Percentiles rank a stretch among this genome's conserved stretches.
Conservation (phyloP, 371 early-diverging fungal genomes). For the Massospora cicadina region DNA sequence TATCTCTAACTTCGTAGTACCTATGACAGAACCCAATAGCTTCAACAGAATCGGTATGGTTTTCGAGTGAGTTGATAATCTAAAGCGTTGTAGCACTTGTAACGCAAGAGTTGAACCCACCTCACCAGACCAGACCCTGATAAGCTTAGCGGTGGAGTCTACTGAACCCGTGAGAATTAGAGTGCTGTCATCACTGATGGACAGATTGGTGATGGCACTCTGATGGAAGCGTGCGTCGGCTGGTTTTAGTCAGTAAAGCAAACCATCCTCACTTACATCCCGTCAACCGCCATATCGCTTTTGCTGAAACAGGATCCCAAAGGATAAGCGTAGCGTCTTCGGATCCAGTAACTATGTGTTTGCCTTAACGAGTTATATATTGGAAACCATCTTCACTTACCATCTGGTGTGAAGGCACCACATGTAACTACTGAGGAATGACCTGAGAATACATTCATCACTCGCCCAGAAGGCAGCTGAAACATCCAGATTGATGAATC, state of each 20-base stretch:
- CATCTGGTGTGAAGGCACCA: constrained; percentile 79
- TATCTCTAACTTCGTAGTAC: constrained; percentile 18
- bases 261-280: neutral
- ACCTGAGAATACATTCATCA: constrained; percentile 86
- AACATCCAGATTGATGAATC: constrained; percentile 94
- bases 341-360: constrained; percentile 64
- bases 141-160: constrained; percentile 33
- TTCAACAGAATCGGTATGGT: constrained; percentile 60
- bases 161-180: constrained; percentile 64
- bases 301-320: constrained; percentile 87
- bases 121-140: neutral
- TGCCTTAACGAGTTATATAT: constrained; percentile 12
- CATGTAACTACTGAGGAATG: constrained; percentile 70
- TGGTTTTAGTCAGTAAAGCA: constrained; percentile 20
- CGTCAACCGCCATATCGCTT: constrained; percentile 22
- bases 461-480: constrained; percentile 70
- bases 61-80: constrained; percentile 59
- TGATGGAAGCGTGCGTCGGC: constrained; percentile 79
- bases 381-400: constrained; percentile 17
- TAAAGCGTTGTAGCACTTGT: constrained; percentile 12
- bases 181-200: constrained; percentile 50
- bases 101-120: neutral
- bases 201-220: constrained; percentile 57
- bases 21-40: constrained; percentile 47
- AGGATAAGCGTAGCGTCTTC: constrained; percentile 69